Evolutionary conservation across 1,284 basidiomycete species (phyloP), one percentile per base, ranked within the genome.

Genomic region (Megacollybia platyphylla): DNA sequence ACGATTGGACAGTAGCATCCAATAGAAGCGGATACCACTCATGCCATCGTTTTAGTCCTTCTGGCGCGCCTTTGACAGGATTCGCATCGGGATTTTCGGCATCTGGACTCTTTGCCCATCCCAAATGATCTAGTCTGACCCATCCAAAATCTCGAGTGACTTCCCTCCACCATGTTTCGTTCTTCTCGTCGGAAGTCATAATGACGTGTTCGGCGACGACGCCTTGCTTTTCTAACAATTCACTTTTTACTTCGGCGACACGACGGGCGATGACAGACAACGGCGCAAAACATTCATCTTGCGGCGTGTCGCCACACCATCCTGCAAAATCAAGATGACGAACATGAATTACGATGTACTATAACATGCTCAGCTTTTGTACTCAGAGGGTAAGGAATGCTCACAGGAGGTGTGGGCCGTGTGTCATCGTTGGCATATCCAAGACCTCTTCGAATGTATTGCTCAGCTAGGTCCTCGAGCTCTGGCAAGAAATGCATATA

Each of bases 141-240:
- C 81, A 84, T 3, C 82, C 82, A 43, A 69, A 57, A 7, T 62
- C 56, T 24, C 59, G 59, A 7, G 31, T 34, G 31, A 85, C 74
- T 29, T 68, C 69, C 27, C 67, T 61, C 79, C 83, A 85, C 79
- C 81, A 86, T 9, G 60, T 63, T 7, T 64, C 55, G 52, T 84
- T 69, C 42, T 58, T 53, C 57, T 87, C 83, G 53, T 87, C 83
- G 48, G 77, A 82, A 9, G 80, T 84, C 63, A 86, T 70, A 46
- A 87, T 65, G 34, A 86, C 76, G 49, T 73, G 64, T 7, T 70
- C 58, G 10, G 75, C 68, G 10, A 56, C 57, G 13, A 77, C 55
- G 1, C 73, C 73, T 48, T 72, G 71, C 36, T 63, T 64, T 43
- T 64, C 56, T 35, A 59, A 52, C 24, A 83, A 57, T 47, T 77